phyloP scores from a whole-genome alignment of 1,284 basidiomycete genomes.

The Cryptococcus wingfieldii region DNA sequence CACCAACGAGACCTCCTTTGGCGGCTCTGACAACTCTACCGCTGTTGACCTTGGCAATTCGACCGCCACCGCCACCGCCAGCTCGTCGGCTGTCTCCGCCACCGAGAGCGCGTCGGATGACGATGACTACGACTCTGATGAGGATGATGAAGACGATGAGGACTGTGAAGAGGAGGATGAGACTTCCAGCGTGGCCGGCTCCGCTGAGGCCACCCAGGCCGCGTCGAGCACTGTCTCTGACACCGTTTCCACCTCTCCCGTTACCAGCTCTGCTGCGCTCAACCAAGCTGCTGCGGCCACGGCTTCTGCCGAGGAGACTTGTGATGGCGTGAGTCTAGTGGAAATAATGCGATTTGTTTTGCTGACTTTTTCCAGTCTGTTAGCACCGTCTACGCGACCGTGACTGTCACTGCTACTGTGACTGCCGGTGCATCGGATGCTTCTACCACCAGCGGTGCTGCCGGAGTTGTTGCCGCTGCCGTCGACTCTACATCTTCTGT shows the following conservation, averaged over 20 bases:
- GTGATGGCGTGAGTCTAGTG: conserved; percentile 17
- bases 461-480: neutral
- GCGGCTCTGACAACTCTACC: neutral
- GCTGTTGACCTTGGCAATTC: neutral
- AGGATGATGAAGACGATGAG: conserved; percentile 9
- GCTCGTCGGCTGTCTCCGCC: neutral
- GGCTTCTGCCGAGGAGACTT: conserved; percentile 3
- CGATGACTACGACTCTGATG: neutral
- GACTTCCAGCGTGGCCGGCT: conserved; percentile 5
- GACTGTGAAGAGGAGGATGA: conserved; percentile 15
- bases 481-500: neutral
- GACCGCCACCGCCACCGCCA: neutral
- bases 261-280: neutral
- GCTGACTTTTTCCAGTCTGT: conserved; percentile 5
- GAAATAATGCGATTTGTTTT: too few relatives aligned
- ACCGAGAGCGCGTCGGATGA: neutral
- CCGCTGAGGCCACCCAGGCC: neutral
- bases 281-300: conserved; percentile 4
- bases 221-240: neutral
- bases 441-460: neutral
- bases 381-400: conserved; percentile 21
- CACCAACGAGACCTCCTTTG: neutral
- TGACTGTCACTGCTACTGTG: conserved; percentile 24
- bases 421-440: conserved; percentile 9
- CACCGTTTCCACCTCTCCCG: neutral